Base-by-base conservation (phyloP, 345 rosid species). In the Kandelia obovata region DNA sequence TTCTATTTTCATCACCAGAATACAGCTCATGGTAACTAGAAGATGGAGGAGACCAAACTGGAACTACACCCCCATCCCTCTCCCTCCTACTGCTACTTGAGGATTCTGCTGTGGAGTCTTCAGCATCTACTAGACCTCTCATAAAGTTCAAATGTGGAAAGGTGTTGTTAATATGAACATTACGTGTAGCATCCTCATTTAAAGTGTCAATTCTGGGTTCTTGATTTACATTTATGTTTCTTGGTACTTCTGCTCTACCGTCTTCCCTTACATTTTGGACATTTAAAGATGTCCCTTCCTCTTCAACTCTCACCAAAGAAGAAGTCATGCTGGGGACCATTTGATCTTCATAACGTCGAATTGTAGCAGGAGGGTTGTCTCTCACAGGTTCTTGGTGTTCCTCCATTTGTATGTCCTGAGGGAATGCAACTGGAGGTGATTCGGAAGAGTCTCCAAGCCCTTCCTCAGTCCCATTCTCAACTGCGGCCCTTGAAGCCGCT, bases 281-380 rank as follows among this genome's bases (percentile, higher is more conserved):
- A 81, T 79, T 82, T 8, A 79, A 68, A 62, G 93, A 87, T 64
- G 95, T 74, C 76, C 88, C 98, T 72, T 85, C 90, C 21, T 83
- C 96, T 75, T 87, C 90, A 10, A 77, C 84, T 79, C 98, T 86
- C 43, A 89, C 64, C 58, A 91, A 72, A 74, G 92, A 87, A 78
- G 84, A 71, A 65, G 97, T 88, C 76, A 94, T 87, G 86, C 96
- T 94, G 49, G 99, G 99, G 35, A 94, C 99, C 99, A 91, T 91
- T 73, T 94, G 99, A 84, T 94, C 99, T 71, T 88, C 93, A n/a
- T 87, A 88, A 58, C 88, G 82, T 23, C 84, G 78, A 56, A 55
- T 65, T 53, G 83, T 67, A 63, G 72, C 59, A 51, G 80, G 73
- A 58, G 70, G 85, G 49, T 81, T 74, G 82, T 85, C 85, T 82